These are phyloP conservation scores for Violaceomyces palustris DNA, from an alignment of 1,284 basidiomycete genomes.

Conservation along the genomic window DNA sequence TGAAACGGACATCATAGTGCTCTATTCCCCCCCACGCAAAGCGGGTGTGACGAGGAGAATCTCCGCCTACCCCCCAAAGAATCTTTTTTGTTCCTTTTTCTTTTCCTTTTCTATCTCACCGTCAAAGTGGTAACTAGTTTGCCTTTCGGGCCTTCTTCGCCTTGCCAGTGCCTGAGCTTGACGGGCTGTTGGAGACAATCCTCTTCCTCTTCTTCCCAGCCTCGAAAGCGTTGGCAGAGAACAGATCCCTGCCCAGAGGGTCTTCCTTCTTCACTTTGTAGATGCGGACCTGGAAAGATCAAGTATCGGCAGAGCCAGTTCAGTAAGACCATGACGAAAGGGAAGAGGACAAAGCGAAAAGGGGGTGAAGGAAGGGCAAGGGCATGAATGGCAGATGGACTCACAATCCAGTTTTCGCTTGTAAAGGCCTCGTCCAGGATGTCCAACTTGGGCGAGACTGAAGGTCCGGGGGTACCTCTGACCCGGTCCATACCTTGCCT, in stretches of 20 bases:
- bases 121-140: no score
- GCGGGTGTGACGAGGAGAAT: no score
- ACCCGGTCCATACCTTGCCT: conserved; percentile 44
- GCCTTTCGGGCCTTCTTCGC: no score
- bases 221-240: conserved; percentile 70
- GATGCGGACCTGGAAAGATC: conserved; percentile 67
- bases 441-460: conserved; percentile 35
- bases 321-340: no score
- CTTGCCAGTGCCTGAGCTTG: no score
- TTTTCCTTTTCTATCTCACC: no score
- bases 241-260: conserved; percentile 70
- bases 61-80: no score
- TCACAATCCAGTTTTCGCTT: conserved; percentile 51
- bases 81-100: no score
- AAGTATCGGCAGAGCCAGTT: background rate
- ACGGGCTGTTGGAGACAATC: no score
- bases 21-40: no score
- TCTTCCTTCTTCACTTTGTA: conserved; percentile 96
- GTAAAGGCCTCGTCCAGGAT: conserved; percentile 52
- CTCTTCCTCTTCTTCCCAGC: conserved; percentile 77
- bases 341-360: conserved; percentile 3
- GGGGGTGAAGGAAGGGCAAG: background rate
- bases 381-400: background rate
- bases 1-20: no score
- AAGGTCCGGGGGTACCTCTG: conserved; percentile 29